Base-by-base conservation (phyloP, 129 eudicot species). In the Ambrosia artemisiifolia region DNA sequence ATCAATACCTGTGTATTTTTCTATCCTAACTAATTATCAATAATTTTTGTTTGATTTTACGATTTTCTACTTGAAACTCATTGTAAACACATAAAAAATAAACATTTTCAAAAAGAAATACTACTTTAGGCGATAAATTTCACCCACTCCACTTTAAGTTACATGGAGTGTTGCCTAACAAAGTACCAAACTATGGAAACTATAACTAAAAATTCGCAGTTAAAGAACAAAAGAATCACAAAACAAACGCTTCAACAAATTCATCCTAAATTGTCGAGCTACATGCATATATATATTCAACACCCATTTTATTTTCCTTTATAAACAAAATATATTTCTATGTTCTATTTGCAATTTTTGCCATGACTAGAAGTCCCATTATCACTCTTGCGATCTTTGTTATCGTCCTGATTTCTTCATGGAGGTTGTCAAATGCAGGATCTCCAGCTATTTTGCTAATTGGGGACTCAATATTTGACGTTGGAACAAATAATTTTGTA, bases 391-490 rank as follows among this genome's bases (percentile, higher is more conserved):
- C 30, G 6, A 5, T 62, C n/a, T 2, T 10, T 12, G 0, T 24
- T 16, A 16, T 63, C 5, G 3, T 70, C 1, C 4, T 38, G 1
- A n/a, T 50, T 59, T 63, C 34, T 36, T 70, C 65, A 30, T 2
- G 65, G 6, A 62, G 71, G 12, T 50, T 36, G 8, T 62, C 49
- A 28, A 51, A 9, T 30, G 65, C 81, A 1, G 71, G 19, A 17
- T 59, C 65, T 36, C 65, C 76, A 2, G 71, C 71, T 36, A 18
- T 77, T 24, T 77, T 77, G 48, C 61, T 77, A 28, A 3, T 77
- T 2, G 81, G 81, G 6, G 81, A 77, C 72, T 77, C 81, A 4
- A 6, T 70, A 2, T 32, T 69, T 50, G 81, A 77, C 49, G 67
- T 70, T 1, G 81, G 81, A 4, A 70, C 71, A 11, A 77, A 77